These are phyloP conservation scores for Orbilia quercus DNA, from an alignment of 2,329 filamentous ascomycete genomes.

Conservation along the genomic window DNA sequence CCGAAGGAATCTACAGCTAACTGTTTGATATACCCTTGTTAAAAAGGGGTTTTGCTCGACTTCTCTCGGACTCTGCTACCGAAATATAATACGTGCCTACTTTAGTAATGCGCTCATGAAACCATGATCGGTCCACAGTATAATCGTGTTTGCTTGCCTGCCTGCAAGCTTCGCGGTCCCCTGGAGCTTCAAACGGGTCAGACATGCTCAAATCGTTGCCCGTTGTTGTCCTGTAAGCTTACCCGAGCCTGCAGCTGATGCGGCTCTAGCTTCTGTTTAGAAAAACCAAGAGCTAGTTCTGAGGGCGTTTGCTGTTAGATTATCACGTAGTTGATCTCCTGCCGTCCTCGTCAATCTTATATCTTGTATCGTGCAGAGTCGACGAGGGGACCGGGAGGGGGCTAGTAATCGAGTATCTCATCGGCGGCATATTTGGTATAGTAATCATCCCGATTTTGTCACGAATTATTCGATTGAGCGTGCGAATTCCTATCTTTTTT, in stretches of 20 bases:
- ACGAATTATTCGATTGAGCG: not conserved
- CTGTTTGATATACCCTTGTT: not conserved
- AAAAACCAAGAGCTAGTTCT: not conserved
- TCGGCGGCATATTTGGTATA: slow-evolving; percentile 2
- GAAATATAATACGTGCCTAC: not conserved
- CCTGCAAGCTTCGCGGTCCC: not conserved
- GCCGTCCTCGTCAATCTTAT: slow-evolving; percentile 22
- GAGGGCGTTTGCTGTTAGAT: not conserved
- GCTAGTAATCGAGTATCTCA: not conserved
- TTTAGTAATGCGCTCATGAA: too few relatives aligned
- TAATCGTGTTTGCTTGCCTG: too few relatives aligned
- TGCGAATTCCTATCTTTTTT: too few relatives aligned
- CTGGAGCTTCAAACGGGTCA: not conserved
- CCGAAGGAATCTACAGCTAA: slow-evolving; percentile 37
- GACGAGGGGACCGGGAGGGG: not conserved
- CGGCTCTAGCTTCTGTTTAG: not conserved
- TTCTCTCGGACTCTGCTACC: too few relatives aligned
- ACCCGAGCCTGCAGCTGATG: not conserved
- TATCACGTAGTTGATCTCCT: not conserved
- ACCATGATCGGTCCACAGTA: too few relatives aligned
- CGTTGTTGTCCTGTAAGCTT: not conserved
- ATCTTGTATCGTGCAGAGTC: slow-evolving; percentile 8
- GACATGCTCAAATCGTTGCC: not conserved
- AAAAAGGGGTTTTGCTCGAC: not conserved
- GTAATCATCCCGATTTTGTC: slow-evolving; percentile 4